These are phyloP conservation scores for Aspergillus unguis DNA, from an alignment of 2,329 filamentous ascomycete species.

Conservation along the genomic window DNA sequence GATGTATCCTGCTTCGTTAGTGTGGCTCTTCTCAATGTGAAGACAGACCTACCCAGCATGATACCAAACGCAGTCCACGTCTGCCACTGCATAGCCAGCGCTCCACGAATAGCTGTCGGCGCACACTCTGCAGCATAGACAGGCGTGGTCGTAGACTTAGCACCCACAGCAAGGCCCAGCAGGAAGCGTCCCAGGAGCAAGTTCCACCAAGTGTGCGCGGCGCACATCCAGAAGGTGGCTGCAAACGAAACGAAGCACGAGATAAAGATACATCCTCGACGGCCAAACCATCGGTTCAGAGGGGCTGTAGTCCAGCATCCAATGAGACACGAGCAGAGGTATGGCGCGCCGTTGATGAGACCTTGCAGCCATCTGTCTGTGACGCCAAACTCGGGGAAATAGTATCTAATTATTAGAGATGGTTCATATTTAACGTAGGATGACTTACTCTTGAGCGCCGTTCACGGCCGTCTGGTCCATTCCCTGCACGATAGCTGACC, in stretches of 20 bases:
- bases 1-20: constrained; percentile 34
- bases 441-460: constrained; percentile 37
- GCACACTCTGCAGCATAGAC: constrained; percentile 49
- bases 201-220: constrained; percentile 43
- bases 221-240: constrained; percentile 43
- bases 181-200: constrained; percentile 43
- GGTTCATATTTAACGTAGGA: no score
- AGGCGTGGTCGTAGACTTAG: constrained; percentile 46
- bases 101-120: constrained; percentile 49
- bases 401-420: constrained; percentile 3
- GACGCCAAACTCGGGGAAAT: constrained; percentile 1
- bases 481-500: constrained; percentile 54
- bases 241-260: constrained; percentile 42
- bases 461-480: constrained; percentile 53
- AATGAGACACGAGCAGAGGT: constrained; percentile 44
- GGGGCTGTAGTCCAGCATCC: constrained; percentile 51
- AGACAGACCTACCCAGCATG: constrained; percentile 32
- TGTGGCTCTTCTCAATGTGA: neutral
- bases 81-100: constrained; percentile 53
- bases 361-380: constrained; percentile 23
- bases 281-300: constrained; percentile 43
- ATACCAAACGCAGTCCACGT: constrained; percentile 49
- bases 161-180: constrained; percentile 42
- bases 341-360: constrained; percentile 45
- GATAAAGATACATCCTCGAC: constrained; percentile 47